Evolutionary conservation across 2,329 filamentous ascomycete genomes (phyloP).

Genomic region (Paraphaeosphaeria minitans): DNA sequence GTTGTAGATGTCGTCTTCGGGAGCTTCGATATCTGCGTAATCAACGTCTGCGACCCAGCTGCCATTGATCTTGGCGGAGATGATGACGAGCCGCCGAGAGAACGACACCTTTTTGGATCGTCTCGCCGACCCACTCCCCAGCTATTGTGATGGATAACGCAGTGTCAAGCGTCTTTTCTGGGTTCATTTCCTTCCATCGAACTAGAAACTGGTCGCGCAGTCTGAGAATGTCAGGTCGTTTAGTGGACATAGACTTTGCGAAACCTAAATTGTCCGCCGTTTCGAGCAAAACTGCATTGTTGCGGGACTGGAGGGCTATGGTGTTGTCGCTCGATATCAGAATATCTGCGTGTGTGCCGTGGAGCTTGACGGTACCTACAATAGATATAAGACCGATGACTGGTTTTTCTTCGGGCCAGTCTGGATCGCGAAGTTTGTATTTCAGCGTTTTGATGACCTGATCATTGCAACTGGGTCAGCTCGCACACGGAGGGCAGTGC

Average conservation of each 20-base stretch:
- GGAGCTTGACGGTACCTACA: slow-evolving; percentile 39
- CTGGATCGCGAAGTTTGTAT: slow-evolving; percentile 15
- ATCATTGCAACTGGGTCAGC: slow-evolving; percentile 29
- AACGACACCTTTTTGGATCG: slow-evolving; percentile 38
- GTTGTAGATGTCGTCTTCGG: slow-evolving; percentile 30
- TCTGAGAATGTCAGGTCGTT: slow-evolving; percentile 17
- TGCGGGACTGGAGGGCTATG: slow-evolving; percentile 34
- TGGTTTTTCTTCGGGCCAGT: slow-evolving; percentile 10
- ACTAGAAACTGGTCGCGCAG: slow-evolving; percentile 25
- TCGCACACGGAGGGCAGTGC: slow-evolving; percentile 10
- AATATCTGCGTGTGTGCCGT: slow-evolving; percentile 42
- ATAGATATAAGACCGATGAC: slow-evolving; percentile 24
- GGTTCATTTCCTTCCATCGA: slow-evolving; percentile 28
- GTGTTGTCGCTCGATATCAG: slow-evolving; percentile 26
- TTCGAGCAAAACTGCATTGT: slow-evolving; percentile 22
- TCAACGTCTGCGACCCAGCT: slow-evolving; percentile 30
- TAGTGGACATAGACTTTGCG: slow-evolving; percentile 26
- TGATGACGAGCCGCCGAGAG: slow-evolving; percentile 34
- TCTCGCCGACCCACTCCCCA: slow-evolving; percentile 38
- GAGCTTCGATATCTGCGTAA: slow-evolving; percentile 27
- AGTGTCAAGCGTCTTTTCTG: slow-evolving; percentile 6
- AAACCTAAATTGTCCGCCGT: slow-evolving; percentile 32
- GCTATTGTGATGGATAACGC: slow-evolving; percentile 30
- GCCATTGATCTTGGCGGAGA: slow-evolving; percentile 33
- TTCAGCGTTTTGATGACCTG: slow-evolving; percentile 24